Base-by-base conservation (phyloP, 1,139 yeast species). In the Wickerhamomyces sp. region DNA sequence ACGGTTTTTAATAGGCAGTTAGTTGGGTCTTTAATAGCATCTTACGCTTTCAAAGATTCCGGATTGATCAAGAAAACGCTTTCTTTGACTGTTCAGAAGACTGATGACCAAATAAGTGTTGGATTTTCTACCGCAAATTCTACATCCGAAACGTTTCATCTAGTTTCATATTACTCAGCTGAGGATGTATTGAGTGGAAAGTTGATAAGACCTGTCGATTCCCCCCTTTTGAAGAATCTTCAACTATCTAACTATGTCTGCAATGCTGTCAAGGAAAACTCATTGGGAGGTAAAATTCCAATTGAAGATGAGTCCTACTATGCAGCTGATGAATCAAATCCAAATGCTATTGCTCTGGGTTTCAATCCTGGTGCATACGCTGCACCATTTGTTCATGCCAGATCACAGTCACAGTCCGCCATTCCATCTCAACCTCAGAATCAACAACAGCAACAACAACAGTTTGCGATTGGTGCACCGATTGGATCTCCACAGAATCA, bases 31-130 rank as follows among this genome's bases (percentile, higher is more conserved):
- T 60, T 78, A 32, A 74, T 74, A 7, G 74, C 77, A 28, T 72
- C 81, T 5, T 80, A 78, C 52, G 81, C 83, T 7, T 81, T 82
- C 55, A 81, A 81, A 55, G 84, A 81, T 41, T 76, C 77, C 41
- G 96, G 96, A 0, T 69, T 89, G 36, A 78, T 88, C 44, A 89
- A 89, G 60, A 88, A 88, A 59, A 86, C 97, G 0, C 68, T 89
- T 48, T 78, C 90, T 5, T 67, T 88, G 15, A 74, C 76, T 5
- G 54, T 65, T 41, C 51, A 59, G 38, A 64, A 65, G 28, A 51
- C 30, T 13, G 7, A 8, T 5, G 13, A 5, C 13, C 14, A 24
- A 8, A 24, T 24, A 8, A 51, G 44, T 13, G 25, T 41, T 7
- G 16, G 46, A 13, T 28, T 44, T 17, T 7, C 9, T 3, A 22